Evolutionary conservation across 2,329 filamentous ascomycete species (phyloP), one percentile per base, ranked within the genome.

Genomic region (Xylariaceae sp.): DNA sequence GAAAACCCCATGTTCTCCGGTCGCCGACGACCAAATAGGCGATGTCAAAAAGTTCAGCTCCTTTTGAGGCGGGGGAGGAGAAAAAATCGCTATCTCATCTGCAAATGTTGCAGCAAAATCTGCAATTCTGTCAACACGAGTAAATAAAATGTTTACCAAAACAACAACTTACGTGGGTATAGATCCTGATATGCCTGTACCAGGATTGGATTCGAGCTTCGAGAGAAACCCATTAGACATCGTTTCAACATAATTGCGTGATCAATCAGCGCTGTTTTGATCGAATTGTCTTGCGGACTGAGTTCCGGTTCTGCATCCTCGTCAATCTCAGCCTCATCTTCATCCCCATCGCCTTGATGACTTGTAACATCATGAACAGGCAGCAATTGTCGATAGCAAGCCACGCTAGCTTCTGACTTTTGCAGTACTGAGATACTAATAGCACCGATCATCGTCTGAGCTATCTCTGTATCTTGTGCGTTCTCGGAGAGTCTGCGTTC

Each of bases 211-310:
- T 80, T 82, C 36, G 69, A 78, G 72, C 77, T 83, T 67, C 80
- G 82, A 51, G 78, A 77, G 67, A 89, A 89, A 59, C 84, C 76
- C 4, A 76, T 76, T 55, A 97, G 70, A 61, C 89, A 92, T 56
- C 89, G 84, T 71, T 92, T 90, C 60, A 97, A 83, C 67, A 89
- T 85, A 52, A 95, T 80, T 2, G 90, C 89, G 67, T 97, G 91
- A 62, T 97, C 94, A 39, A 95, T 80, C 30, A 97, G 77, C 1
- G 90, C 88, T 66, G 91, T 87, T 62, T 86, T 87, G 57, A 97
- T 83, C 1, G 90, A 89, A 43, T 81, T 89, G 57, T 95, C 86
- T 60, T 90, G 77, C 0, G 80, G 74, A 18, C 74, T 71, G 4
- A 82, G 65, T 53, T 82, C 73, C 18, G 75, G 66, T 41, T 78